Evolutionary conservation across 257 asterid species (phyloP), one percentile per base, ranked within the genome.

Genomic region (Petunia axillaris): DNA sequence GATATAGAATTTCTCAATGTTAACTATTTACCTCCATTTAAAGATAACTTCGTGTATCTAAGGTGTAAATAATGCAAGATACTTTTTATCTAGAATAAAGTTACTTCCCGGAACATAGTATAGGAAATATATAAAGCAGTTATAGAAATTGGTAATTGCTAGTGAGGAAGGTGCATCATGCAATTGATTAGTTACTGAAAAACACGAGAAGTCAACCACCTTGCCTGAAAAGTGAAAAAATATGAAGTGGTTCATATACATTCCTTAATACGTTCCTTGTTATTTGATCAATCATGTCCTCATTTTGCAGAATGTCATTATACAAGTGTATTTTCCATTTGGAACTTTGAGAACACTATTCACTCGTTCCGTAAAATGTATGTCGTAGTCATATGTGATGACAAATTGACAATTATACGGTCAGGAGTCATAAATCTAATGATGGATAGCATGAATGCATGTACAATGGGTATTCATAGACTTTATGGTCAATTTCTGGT

Each of bases 41-140:
- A 25, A 25, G 25, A 25, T 25, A 25, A 25, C 25, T 25, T 25
- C 25, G 25, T 25, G 25, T 25, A 25, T 25, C 25, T 37, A 97
- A 94, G 68, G 25, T 25, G 25, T 25, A 25, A 25, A 25, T 25
- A 25, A 25, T 25, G 25, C 25, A 25, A 25, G 25, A 25, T 25
- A 25, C 25, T 25, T 25, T 25, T 25, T 25, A 25, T 25, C 25
- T 25, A 25, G 25, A 25, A 25, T 25, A 25, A 25, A 25, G 25
- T 25, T 25, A 25, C 25, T 25, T 25, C 25, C 25, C 25, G 25
- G 25, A 25, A 25, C 25, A 25, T 25, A 25, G 25, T 25, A 25
- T 25, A 25, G 25, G 25, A 25, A 25, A 25, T 25, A 25, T 25
- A 25, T 25, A 25, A 25, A 25, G 25, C 25, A 25, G 25, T 25